Evolutionary conservation across 2,329 filamentous ascomycete species (phyloP).

Genomic region (Septoria linicola): DNA sequence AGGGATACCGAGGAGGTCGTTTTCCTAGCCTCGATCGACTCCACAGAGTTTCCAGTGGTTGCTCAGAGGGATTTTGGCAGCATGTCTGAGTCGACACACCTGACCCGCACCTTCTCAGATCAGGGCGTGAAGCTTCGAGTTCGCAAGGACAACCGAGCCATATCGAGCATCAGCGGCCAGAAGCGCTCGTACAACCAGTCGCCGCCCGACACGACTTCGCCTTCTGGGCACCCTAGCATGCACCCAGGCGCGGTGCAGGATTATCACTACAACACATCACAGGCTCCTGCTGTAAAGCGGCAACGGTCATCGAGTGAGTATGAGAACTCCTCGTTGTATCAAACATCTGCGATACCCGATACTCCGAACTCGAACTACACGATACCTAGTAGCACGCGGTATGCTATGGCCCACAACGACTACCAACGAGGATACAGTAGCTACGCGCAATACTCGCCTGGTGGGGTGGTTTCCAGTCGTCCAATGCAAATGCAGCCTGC

Average conservation of each 20-base stretch:
- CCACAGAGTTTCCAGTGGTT: constrained; percentile 61
- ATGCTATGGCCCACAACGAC: constrained; percentile 15
- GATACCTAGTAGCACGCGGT: constrained; percentile 22
- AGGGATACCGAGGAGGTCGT: constrained; percentile 45
- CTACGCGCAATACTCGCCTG: constrained; percentile 23
- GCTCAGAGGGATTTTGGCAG: constrained; percentile 69
- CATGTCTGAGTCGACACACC: constrained; percentile 75
- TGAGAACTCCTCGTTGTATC: constrained; percentile 23
- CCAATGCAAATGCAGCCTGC: constrained; percentile 17
- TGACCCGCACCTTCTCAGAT: constrained; percentile 80
- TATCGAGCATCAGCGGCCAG: constrained; percentile 22
- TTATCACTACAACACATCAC: constrained; percentile 23
- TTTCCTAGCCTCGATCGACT: constrained; percentile 56
- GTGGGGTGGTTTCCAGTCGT: constrained; percentile 15
- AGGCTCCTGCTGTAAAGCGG: constrained; percentile 27
- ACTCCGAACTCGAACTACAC: constrained; percentile 19
- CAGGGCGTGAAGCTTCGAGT: constrained; percentile 81
- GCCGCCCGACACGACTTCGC: constrained; percentile 25
- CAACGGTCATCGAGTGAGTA: constrained; percentile 32
- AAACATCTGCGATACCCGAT: constrained; percentile 16
- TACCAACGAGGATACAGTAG: constrained; percentile 16
- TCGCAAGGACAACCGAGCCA: constrained; percentile 71
- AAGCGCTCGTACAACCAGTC: constrained; percentile 26
- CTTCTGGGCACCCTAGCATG: constrained; percentile 15
- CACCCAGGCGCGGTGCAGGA: constrained; percentile 26